Evolutionary conservation across 768 basidiomycete species (phyloP), one percentile per base, ranked within the genome.

Genomic region (Tricholoma sp.): DNA sequence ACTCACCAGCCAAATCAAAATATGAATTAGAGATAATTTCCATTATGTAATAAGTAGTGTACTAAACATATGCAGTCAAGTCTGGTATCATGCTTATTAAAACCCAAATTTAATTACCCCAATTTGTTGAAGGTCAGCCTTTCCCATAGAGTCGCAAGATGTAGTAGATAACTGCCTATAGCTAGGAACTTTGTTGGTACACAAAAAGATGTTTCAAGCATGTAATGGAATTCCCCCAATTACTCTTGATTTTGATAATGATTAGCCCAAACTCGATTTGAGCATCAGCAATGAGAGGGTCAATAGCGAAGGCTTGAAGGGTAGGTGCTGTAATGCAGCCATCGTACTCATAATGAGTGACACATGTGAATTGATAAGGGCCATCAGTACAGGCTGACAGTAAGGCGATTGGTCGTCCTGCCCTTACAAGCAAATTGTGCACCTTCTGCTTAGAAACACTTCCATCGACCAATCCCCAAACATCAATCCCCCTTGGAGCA

Each of bases 381-480:
- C 31, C 6, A 16, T 11, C 10, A 10, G 19, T 5, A 22, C n/a
- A 16, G 3, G 27, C n/a, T 11, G 18, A 18, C 27, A 37, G 52
- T 22, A 19, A 5, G n/a, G 52, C 52, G 52, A 9, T 41, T 27
- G 52, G n/a, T 41, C 10, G 52, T 16, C 4, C 6, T 4, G 12
- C 22, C 29, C 29, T 29, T 29, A 29, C 29, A 22, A 22, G 31
- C 4, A 37, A 9, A 14, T 4, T 4, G 2, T 10, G 9, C 18
- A 53, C 16, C 22, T 22, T 53, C 16, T 53, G 29, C 22, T 27
- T 21, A 2, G 37, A 8, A 21, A 11, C 16, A 35, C 9, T 11
- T 22, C 52, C 52, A 53, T 53, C 52, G 3, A 53, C 21, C 10
- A 37, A 53, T 22, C 52, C 52, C 52, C 52, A 53, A 35, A 34